Evolutionary conservation across 1,139 yeast genomes (phyloP).

Genomic region (Blastobotrys malaysiensis): DNA sequence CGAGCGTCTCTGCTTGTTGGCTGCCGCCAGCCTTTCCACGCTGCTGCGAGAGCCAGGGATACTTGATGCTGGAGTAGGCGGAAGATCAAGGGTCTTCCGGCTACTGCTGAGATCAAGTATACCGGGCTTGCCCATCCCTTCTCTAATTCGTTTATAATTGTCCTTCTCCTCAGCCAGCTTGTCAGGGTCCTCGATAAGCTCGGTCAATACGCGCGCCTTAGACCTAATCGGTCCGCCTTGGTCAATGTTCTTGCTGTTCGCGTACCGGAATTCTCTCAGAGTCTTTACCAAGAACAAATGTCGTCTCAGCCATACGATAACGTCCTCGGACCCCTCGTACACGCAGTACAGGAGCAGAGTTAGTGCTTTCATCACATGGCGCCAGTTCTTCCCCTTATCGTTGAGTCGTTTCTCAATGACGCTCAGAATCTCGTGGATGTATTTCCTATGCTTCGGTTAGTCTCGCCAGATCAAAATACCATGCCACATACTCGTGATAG

Average conservation of each 20-base stretch:
- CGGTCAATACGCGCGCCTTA: slow-evolving; percentile 28
- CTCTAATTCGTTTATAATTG: slow-evolving; percentile 28
- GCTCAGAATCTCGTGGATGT: slow-evolving; percentile 85
- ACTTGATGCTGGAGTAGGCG: not conserved
- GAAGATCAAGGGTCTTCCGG: slow-evolving; percentile 15
- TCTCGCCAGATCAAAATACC: not conserved
- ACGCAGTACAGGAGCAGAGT: slow-evolving; percentile 83
- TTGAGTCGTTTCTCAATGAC: slow-evolving; percentile 88
- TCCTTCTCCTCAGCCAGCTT: slow-evolving; percentile 29
- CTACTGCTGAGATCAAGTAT: slow-evolving; percentile 21
- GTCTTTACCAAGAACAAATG: slow-evolving; percentile 76
- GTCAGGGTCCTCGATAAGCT: slow-evolving; percentile 27
- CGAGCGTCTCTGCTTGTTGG: slow-evolving; percentile 5
- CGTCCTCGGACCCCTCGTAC: slow-evolving; percentile 79
- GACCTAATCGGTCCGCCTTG: slow-evolving; percentile 31
- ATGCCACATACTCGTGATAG: slow-evolving; percentile 40
- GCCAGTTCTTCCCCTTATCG: slow-evolving; percentile 97
- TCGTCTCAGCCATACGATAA: slow-evolving; percentile 81
- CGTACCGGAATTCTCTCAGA: slow-evolving; percentile 43
- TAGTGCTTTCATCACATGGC: slow-evolving; percentile 88
- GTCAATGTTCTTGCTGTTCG: slow-evolving; percentile 30
- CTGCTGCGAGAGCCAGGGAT: not conserved
- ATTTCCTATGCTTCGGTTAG: slow-evolving; percentile 33
- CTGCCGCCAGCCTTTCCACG: not conserved
- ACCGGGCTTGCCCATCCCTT: slow-evolving; percentile 31